Evolutionary conservation across 768 basidiomycete genomes (phyloP), one percentile per base, ranked within the genome.

Genomic region (Mycena albidolilacea): DNA sequence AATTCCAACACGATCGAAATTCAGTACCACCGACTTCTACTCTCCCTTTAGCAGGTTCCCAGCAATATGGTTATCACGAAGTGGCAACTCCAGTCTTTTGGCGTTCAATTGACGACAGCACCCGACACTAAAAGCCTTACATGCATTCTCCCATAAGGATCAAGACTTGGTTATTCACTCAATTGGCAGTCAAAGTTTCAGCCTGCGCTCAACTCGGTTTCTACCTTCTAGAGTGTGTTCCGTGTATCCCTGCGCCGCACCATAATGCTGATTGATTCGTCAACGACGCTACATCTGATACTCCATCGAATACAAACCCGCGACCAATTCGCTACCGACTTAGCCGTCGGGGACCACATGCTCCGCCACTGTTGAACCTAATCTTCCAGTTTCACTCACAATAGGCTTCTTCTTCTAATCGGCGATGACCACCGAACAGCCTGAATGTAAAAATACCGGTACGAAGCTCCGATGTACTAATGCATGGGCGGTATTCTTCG

Each of bases 281-380:
- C 14, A 5, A 38, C 21, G 9, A 17, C 39, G 12, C 50, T 6
- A 19, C 2, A 39, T 19, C 4, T 61, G 60, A 61, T 61, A 39
- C 63, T 63, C 43, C 37, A 64, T 39, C 48, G n/a, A 43, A 61
- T 43, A 43, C 7, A 43, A 41, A 19, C 3, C 38, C 19, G 1
- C 62, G 37, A 38, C 48, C 12, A 43, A 61, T 41, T 63, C 62
- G 44, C 41, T 41, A 44, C 21, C 10, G 30, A 30, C 30, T 8
- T 23, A 7, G 12, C 63, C 63, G 63, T 64, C 63, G 63, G 63
- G 63, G 15, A 64, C 48, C 17, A 12, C 8, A 37, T 19, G 19
- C 19, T 48, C 61, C 3, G 9, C 62, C 23, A 46, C 19, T 12
- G 41, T 7, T 52, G 46, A 38, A 52, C 41, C 6, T 61, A 38